Percentiles rank a stretch among this genome's conserved stretches.
Evolutionary conservation across 345 rosid species (phyloP).

Genomic region (Rhodomyrtus tomentosa): DNA sequence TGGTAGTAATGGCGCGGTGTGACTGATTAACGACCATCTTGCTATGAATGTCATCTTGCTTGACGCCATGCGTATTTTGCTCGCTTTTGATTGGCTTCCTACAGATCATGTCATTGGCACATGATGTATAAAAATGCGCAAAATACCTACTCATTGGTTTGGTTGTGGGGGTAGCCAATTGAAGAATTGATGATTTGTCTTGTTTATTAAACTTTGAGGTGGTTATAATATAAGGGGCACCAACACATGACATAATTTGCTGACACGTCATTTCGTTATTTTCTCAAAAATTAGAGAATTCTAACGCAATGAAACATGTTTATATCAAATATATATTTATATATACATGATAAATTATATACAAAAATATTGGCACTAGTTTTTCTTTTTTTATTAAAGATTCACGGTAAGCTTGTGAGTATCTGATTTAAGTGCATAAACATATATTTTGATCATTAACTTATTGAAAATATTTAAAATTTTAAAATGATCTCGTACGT

Average conservation of each 20-base stretch:
- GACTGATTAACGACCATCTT: not conserved
- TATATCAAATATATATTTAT: too few relatives aligned
- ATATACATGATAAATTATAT: too few relatives aligned
- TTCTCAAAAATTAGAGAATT: too few relatives aligned
- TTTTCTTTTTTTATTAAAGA: too few relatives aligned
- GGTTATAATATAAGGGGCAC: not conserved
- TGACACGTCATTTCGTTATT: too few relatives aligned
- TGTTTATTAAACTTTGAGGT: not conserved
- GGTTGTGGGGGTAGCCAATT: not conserved
- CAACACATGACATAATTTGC: too few relatives aligned
- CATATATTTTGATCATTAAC: too few relatives aligned
- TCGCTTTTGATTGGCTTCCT: not conserved
- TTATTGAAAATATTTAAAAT: too few relatives aligned
- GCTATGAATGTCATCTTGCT: not conserved
- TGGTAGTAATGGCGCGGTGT: not conserved
- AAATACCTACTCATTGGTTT: not conserved
- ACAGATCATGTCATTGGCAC: not conserved
- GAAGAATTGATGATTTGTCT: not conserved
- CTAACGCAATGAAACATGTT: too few relatives aligned
- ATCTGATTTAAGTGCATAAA: too few relatives aligned
- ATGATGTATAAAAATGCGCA: not conserved
- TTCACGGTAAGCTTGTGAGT: too few relatives aligned
- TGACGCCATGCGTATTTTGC: not conserved
- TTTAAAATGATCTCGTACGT: rapidly evolving
- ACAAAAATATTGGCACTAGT: too few relatives aligned